Base-by-base conservation (phyloP, 352 stramenopile species). In the Globisporangium acanthophoron region DNA sequence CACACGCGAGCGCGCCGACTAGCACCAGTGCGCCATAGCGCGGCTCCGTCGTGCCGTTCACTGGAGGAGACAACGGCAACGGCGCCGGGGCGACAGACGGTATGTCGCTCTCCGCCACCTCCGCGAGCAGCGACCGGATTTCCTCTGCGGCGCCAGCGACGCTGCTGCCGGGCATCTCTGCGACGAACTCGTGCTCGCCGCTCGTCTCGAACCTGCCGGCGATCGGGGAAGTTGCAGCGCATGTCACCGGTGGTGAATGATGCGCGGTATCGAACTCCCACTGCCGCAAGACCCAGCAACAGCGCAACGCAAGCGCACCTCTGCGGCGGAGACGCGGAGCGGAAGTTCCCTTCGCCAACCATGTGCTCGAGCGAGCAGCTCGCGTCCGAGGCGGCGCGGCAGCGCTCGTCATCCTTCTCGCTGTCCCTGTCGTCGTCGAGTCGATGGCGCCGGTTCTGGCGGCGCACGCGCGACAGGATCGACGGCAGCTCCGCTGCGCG, bases 1-100 rank as follows among this genome's bases (percentile, higher is more conserved):
- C 49, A 9, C 21, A 68, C 44, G 44, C 52, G 44, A 40, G 55
- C n/a, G 58, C 56, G 20, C 65, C 62, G 2, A 81, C 54, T 16
- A 62, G 50, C 18, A 81, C 33, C 18, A 81, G 67, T 3, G 69
- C 73, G 6, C 54, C 52, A n/a, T 78, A 78, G 9, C 62, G 70
- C 2, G 52, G 45, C 24, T 60, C 61, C 40, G 35, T 8, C 37
- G 31, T 9, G 8, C 8, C 31, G 8, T 1, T 56, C 44, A 3
- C 16, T 13, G 6, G 48, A n/a, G 18, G 40, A 18, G 8, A 27
- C 5, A 20, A n/a, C 5, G 5, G 40, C 21, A 24, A 33, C 16
- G 9, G n/a, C 37, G 20, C 18, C 3, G 44, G 24, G 5, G 44
- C 35, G 11, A 13, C 35, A 11, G 35, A 20, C 5, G 39, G 37